Conservation (phyloP, 345 rosid species). For the Heritiera fomes region DNA sequence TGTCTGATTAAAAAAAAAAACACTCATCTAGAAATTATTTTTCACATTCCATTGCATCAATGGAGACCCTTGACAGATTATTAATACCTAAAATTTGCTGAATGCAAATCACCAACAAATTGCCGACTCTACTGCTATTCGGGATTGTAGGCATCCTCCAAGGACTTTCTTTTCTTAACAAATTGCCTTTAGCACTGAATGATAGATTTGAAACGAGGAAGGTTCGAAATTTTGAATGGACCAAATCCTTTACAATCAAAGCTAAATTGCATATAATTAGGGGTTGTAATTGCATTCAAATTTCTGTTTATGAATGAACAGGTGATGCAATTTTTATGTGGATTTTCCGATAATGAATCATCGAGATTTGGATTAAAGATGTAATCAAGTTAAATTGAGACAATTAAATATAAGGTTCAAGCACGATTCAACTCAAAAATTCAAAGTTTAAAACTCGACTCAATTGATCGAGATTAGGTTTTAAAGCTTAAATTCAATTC, state of each 20-base stretch:
- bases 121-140: not conserved
- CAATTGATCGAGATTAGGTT: too few species aligned
- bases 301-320: not conserved
- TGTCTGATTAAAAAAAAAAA: too few species aligned
- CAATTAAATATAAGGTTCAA: too few species aligned
- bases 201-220: not conserved
- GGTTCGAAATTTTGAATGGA: slow-evolving; percentile 4
- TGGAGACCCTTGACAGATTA: not conserved
- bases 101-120: not conserved
- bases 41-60: not conserved
- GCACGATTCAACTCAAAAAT: too few species aligned
- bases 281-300: not conserved
- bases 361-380: not conserved
- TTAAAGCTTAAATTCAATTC: too few species aligned
- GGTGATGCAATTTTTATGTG: not conserved
- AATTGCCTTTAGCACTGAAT: not conserved
- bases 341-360: too few species aligned
- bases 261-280: not conserved
- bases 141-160: too few species aligned
- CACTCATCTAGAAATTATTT: not conserved
- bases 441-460: too few species aligned
- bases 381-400: too few species aligned
- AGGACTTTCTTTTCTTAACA: not conserved
- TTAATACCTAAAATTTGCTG: not conserved
- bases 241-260: not conserved